Evolutionary conservation across 2,329 filamentous ascomycete species (phyloP), one percentile per base, ranked within the genome.

Genomic region (Cladosporium sp.): DNA sequence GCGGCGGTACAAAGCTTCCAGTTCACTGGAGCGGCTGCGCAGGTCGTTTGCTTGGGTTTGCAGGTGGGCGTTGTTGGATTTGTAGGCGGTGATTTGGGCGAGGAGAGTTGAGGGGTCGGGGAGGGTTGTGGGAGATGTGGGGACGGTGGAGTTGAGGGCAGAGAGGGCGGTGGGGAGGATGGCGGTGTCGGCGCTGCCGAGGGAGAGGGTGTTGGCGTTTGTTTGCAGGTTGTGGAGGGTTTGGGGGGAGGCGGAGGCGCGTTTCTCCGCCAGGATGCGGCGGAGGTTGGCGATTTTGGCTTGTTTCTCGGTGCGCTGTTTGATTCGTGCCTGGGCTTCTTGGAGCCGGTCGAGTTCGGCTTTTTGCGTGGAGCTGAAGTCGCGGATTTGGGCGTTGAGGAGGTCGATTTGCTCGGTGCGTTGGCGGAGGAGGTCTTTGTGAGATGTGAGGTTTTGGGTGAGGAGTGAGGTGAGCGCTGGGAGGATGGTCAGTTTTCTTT

Each of bases 351-450:
- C 83, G 49, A 88, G 83, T 49, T 91, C 85, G 49, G 90, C 85
- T 57, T 85, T 84, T 27, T 95, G 80, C 54, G 87, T 82, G 16
- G 84, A 79, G 1, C 90, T 93, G 1, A 88, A 84, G 50, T 88
- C 85, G 42, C 89, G 85, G 45, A 98, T 84, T 20, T 85, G 84
- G 36, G 80, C 75, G 67, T 96, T 92, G 30, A 94, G 82, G 13
- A 83, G 78, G 63, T 96, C 90, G 48, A 97, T 85, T 25, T 84
- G 79, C 43, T 85, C 78, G 70, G 96, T 91, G 65, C 95, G 95
- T 38, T 85, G 77, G 59, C 85, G 86, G 55, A 95, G 82, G 66
- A 92, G 88, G 42, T 82, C 76, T 50, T 88, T 85, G 65, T 96
- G 92, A 38, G 88, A 83, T 38, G 83, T 78, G 43, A 90, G 83